These are phyloP conservation scores for Garcia nutans DNA, from an alignment of 345 rosid genomes.

Conservation along the genomic window DNA sequence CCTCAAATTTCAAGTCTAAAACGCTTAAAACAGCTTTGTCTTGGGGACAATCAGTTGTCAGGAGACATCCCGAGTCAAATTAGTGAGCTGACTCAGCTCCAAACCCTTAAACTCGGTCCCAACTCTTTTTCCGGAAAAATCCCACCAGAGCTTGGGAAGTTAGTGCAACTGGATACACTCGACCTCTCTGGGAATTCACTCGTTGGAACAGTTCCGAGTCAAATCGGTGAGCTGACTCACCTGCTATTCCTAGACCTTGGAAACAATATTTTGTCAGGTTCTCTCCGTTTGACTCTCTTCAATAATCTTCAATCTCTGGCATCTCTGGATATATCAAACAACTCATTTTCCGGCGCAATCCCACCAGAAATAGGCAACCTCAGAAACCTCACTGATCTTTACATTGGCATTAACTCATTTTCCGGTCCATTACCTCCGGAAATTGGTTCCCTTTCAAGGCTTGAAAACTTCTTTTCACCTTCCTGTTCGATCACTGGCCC, in stretches of 20 bases:
- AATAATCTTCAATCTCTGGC: conserved; percentile 42
- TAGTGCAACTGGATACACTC: conserved; percentile 48
- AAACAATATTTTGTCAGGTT: conserved; percentile 58
- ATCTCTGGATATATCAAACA: conserved; percentile 72
- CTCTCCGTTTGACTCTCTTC: conserved; percentile 48
- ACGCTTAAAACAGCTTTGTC: conserved; percentile 36
- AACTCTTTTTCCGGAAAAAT: conserved; percentile 53
- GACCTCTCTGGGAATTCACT: conserved; percentile 65
- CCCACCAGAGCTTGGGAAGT: conserved; percentile 49
- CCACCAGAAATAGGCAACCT: conserved; percentile 61
- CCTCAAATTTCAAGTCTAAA: conserved; percentile 27
- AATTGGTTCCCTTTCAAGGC: conserved; percentile 57
- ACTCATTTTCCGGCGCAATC: conserved; percentile 57
- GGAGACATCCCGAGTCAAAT: conserved; percentile 44
- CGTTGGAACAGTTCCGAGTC: conserved; percentile 49
- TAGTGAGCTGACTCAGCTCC: conserved; percentile 41
- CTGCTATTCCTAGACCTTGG: conserved; percentile 61
- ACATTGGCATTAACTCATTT: conserved; percentile 63
- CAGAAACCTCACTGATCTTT: conserved; percentile 57
- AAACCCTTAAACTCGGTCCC: conserved; percentile 34
- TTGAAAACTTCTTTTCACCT: conserved; percentile 52
- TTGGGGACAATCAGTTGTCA: conserved; percentile 41
- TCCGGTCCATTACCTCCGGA: conserved; percentile 70
- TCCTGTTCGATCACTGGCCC: conserved; percentile 69
- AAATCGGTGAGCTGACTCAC: conserved; percentile 45